Percentiles rank a stretch among this genome's conserved stretches.
Evolutionary conservation across 371 early-diverging fungal species (phyloP).

Genomic region (Mortierella polycephala): DNA sequence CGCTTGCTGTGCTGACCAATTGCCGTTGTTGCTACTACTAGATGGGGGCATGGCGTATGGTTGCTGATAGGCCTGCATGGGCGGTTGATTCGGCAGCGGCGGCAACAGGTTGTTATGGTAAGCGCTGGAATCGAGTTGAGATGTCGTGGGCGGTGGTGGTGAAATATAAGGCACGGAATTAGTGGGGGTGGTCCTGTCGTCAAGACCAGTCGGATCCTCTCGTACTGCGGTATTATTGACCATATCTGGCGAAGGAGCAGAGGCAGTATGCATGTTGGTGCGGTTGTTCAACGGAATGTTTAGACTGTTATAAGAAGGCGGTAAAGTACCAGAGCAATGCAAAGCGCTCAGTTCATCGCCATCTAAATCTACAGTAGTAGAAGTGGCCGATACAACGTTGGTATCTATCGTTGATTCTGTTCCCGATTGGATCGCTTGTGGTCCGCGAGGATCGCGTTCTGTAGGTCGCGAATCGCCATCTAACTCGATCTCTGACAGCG

Average conservation of each 20-base stretch:
- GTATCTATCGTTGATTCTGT: neutral
- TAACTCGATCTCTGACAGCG: neutral
- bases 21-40: too few species aligned
- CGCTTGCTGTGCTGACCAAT: conserved; percentile 6
- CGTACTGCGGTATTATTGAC: neutral
- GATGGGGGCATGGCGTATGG: neutral
- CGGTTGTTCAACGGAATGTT: conserved; percentile 26
- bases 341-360: neutral
- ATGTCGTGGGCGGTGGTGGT: neutral
- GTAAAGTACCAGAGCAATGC: conserved; percentile 25
- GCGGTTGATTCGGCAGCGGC: neutral
- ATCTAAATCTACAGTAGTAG: neutral
- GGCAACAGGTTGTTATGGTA: conserved; percentile 1
- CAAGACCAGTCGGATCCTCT: neutral
- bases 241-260: conserved; percentile 34
- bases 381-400: neutral
- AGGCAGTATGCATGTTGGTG: conserved; percentile 26
- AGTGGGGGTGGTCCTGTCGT: conserved; percentile 3
- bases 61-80: conserved; percentile 9
- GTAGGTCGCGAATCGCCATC: conserved; percentile 24
- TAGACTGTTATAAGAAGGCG: conserved; percentile 50
- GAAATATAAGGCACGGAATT: conserved; percentile 31
- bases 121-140: neutral
- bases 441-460: conserved; percentile 23
- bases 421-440: conserved; percentile 15